Conservation (phyloP, 805 yeast genomes). For the Saccharomycopsis babjevae region DNA sequence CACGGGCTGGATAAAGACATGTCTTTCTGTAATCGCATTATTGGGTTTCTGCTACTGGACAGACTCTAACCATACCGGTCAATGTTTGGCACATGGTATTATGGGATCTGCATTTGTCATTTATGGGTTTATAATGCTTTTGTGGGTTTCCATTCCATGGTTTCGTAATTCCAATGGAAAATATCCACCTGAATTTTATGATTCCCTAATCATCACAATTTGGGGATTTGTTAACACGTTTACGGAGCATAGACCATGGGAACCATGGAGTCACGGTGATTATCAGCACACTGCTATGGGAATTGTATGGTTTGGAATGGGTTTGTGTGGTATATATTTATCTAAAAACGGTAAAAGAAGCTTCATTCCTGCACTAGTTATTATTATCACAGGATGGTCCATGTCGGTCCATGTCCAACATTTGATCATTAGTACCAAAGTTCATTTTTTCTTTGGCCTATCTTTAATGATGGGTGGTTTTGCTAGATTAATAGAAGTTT, state of each 20-base stretch:
- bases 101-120: constrained; percentile 86
- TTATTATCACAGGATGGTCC: constrained; percentile 86
- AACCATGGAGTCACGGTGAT: constrained; percentile 86
- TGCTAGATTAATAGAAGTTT: constrained; percentile 66
- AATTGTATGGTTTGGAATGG: constrained; percentile 93
- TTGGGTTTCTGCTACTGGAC: constrained; percentile 70
- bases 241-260: constrained; percentile 90
- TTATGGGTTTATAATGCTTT: constrained; percentile 63
- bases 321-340: constrained; percentile 71
- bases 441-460: constrained; percentile 79
- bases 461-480: constrained; percentile 73
- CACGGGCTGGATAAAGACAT: constrained; percentile 69
- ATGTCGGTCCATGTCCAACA: constrained; percentile 86
- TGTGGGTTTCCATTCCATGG: constrained; percentile 70
- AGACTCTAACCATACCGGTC: constrained; percentile 60
- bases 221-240: constrained; percentile 95
- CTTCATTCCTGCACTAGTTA: constrained; percentile 70
- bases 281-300: constrained; percentile 97
- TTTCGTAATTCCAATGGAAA: constrained; percentile 40
- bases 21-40: constrained; percentile 74
- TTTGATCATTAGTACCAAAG: constrained; percentile 68
- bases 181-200: constrained; percentile 77
- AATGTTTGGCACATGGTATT: constrained; percentile 93
- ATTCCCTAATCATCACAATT: constrained; percentile 63
- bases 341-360: constrained; percentile 60